Conservation (phyloP, 2,329 filamentous ascomycete genomes). For the Fusarium sp. region DNA sequence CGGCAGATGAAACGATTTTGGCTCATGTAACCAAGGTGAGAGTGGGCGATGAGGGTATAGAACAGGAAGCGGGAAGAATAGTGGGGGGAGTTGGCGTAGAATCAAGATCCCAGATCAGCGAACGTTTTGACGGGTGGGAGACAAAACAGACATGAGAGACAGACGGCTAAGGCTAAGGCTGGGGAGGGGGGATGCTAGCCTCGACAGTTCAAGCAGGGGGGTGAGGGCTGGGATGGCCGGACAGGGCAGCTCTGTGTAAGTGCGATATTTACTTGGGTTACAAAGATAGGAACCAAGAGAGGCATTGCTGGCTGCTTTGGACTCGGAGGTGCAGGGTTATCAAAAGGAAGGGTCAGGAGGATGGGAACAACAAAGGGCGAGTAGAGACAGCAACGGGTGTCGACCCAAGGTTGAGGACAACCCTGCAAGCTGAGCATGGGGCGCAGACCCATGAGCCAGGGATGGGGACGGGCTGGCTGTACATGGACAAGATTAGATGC, state of each 20-base stretch:
- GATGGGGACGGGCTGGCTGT: no score
- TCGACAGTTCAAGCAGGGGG: constrained; percentile 42
- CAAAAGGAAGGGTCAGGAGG: constrained; percentile 29
- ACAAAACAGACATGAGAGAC: constrained; percentile 40
- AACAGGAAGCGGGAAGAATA: constrained; percentile 42
- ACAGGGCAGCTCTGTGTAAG: constrained; percentile 35
- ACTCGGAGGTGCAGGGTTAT: constrained; percentile 27
- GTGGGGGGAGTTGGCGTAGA: constrained; percentile 48
- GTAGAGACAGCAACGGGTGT: constrained; percentile 26
- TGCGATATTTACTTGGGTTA: constrained; percentile 39
- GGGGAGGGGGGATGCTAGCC: constrained; percentile 42
- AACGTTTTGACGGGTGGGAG: constrained; percentile 21
- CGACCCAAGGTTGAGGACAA: constrained; percentile 43
- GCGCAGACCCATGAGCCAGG: constrained; percentile 48
- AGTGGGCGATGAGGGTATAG: constrained; percentile 50
- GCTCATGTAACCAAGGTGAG: constrained; percentile 50
- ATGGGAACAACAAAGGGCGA: constrained; percentile 26
- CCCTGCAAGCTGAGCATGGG: constrained; percentile 54
- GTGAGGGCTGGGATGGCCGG: constrained; percentile 32
- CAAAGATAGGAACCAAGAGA: constrained; percentile 49
- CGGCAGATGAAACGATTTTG: constrained; percentile 49
- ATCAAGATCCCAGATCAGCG: constrained; percentile 41
- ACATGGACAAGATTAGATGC: constrained; percentile 41
- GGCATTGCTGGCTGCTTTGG: constrained; percentile 48
- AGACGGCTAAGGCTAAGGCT: constrained; percentile 35